A percentile compares a stretch with the other conserved stretches of the same genome.
These are phyloP conservation scores for Phytophthora sp. DNA, from an alignment of 352 stramenopile species.

Conservation along the genomic window DNA sequence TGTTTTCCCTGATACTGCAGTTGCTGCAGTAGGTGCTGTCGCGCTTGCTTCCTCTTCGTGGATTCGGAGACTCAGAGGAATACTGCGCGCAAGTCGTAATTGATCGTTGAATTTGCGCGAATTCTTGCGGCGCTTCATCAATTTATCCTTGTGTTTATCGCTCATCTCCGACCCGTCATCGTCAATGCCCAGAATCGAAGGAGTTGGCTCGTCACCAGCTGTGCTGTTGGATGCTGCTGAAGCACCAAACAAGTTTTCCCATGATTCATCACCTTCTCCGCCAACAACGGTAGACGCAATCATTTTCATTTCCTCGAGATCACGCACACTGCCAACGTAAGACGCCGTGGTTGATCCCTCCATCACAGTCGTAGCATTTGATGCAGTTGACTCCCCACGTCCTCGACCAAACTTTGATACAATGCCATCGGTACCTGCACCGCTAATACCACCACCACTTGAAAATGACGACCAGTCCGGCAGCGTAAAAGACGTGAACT, in stretches of 20 bases:
- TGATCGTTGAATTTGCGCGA: constrained; percentile 77
- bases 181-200: constrained; percentile 36
- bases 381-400: constrained; percentile 41
- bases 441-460: constrained; percentile 22
- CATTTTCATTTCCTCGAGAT: constrained; percentile 76
- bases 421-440: constrained; percentile 20
- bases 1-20: constrained; percentile 9
- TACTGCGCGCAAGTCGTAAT: constrained; percentile 55
- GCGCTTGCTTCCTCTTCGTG: constrained; percentile 40
- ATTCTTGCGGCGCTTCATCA: constrained; percentile 66
- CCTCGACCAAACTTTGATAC: constrained; percentile 41
- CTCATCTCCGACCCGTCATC: constrained; percentile 31
- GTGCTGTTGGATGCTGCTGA: constrained; percentile 7
- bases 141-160: constrained; percentile 46
- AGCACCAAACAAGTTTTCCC: constrained; percentile 74
- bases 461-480: constrained; percentile 67
- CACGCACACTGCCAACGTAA: constrained; percentile 39
- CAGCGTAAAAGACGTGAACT: constrained; percentile 68
- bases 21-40: constrained; percentile 6
- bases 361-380: constrained; percentile 43
- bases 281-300: constrained; percentile 55
- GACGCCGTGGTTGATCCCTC: constrained; percentile 50
- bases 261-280: constrained; percentile 54
- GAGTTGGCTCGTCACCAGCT: constrained; percentile 22
- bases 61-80: constrained; percentile 65